Evolutionary conservation across 768 basidiomycete species (phyloP).

Genomic region (Xerocomus brunneocitrinus): DNA sequence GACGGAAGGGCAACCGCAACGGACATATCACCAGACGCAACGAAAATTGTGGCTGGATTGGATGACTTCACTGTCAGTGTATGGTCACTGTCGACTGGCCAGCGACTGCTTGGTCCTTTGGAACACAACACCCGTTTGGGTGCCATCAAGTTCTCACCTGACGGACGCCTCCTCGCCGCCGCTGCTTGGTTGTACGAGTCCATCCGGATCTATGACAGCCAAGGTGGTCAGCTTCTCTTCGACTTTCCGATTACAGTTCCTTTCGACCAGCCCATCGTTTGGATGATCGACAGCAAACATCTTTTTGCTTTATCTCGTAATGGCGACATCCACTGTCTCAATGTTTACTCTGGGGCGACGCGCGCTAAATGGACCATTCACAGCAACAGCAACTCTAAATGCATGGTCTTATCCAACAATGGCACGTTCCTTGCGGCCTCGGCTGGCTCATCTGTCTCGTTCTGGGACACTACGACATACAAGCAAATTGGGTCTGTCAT

Average conservation of each 20-base stretch:
- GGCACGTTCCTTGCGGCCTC: neutral
- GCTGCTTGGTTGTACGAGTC: neutral
- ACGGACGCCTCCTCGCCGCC: neutral
- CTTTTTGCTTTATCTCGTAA: neutral
- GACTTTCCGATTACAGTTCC: neutral
- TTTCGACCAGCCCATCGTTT: neutral
- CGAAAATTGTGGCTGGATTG: conserved; percentile 3
- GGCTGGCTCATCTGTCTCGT: neutral
- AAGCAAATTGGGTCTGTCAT: neutral
- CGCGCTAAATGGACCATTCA: neutral
- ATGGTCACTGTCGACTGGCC: conserved; percentile 2
- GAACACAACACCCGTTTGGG: too few species aligned
- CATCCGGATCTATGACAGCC: neutral
- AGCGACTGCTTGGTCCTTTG: conserved; percentile 3
- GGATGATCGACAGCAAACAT: neutral
- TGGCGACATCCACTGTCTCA: neutral
- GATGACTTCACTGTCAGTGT: neutral
- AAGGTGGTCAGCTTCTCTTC: neutral
- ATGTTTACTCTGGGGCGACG: neutral
- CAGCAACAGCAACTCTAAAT: neutral
- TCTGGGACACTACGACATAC: conserved; percentile 4
- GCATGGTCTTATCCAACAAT: neutral
- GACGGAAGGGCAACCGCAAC: neutral
- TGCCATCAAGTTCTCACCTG: neutral
- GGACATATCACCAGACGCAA: conserved; percentile 14